Evolutionary conservation across 2,329 filamentous ascomycete species (phyloP), one percentile per base, ranked within the genome.

Genomic region (Pseudogymnoascus sp.): DNA sequence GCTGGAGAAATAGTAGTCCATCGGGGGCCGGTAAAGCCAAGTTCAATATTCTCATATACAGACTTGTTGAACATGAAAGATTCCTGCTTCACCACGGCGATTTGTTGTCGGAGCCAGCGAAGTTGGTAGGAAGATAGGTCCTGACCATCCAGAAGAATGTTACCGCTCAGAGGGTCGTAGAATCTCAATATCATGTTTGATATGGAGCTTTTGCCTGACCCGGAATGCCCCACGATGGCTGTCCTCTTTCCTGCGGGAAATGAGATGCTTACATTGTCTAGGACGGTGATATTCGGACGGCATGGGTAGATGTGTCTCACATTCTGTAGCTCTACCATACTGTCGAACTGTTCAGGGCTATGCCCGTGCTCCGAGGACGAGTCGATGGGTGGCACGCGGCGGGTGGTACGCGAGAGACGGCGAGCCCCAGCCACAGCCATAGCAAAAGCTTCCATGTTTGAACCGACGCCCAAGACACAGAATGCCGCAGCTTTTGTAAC

Each of bases 31-130:
- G 79, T 69, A 37, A 79, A 72, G 16, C 81, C 80, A 49, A 81
- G 78, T 12, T 75, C 77, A 62, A 82, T 82, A 62, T 80, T 84
- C 63, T 79, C 78, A 37, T 80, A 72, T 37, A 81, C 49, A 16
- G 19, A 31, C 38, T 63, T n/a, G 66, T 65, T 19, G 66, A 64
- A 68, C 64, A 12, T 71, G 39, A 14, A 67, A 64, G 21, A 66
- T 61, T 59, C 72, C 49, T 61, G 73, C 29, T 64, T 66, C 68
- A 70, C 69, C 6, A 70, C 55, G n/a, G 61, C 37, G 12, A 71
- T 66, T 26, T 66, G 62, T 14, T 60, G 61, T 23, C 69, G 62
- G 31, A 70, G 64, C 66, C 66, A 71, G 1, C 66, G 65, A 5
- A 69, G 49, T 39, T 75, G 75, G 8, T 76, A 45, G 19, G 73